Base-by-base conservation (phyloP, 768 basidiomycete genomes). In the Fomitopsis serialis region DNA sequence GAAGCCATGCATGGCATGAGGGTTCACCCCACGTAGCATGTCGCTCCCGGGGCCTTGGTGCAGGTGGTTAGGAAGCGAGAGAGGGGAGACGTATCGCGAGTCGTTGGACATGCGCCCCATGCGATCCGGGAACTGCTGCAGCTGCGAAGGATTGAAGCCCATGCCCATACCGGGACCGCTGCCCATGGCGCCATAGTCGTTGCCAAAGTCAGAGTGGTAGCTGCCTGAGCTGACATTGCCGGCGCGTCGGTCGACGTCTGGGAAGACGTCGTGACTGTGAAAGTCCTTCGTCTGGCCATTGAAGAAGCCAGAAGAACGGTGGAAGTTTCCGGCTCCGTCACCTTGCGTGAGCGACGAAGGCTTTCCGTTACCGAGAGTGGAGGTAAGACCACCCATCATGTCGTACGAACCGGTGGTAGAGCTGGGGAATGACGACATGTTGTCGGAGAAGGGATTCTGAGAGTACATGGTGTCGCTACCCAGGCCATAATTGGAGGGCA, bases 321-420 rank as follows among this genome's bases (percentile, higher is more conserved):
- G 84, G 8, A 89, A 72, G 46, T 74, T 74, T 53, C 73, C 70
- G 55, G 82, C 78, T 42, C 81, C 72, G 66, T 89, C 87, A 60
- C 68, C 83, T 32, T 87, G 86, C 12, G 85, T 85, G 42, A 88
- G 73, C 0, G 89, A 86, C 19, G 89, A 89, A 47, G 83, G 84
- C 68, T 88, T 89, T 57, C 86, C 87, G 54, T 81, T 84, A 72
- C 75, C 78, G 70, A 83, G 81, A 15, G 82, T 84, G 2, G 84
- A 83, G 22, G 82, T 73, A 21, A 85, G 71, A 57, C 78, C 79
- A 66, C 73, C 72, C 66, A 84, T 82, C 61, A 85, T 77, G 65
- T 85, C 85, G 69, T 86, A 89, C 11, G 82, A 75, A 65, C 74
- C 74, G 51, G 73, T 64, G 59, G 73, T 78, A 10, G 79, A 71